These are phyloP conservation scores for Penicillium parvum DNA, from an alignment of 495 filamentous ascomycete genomes.

Conservation along the genomic window DNA sequence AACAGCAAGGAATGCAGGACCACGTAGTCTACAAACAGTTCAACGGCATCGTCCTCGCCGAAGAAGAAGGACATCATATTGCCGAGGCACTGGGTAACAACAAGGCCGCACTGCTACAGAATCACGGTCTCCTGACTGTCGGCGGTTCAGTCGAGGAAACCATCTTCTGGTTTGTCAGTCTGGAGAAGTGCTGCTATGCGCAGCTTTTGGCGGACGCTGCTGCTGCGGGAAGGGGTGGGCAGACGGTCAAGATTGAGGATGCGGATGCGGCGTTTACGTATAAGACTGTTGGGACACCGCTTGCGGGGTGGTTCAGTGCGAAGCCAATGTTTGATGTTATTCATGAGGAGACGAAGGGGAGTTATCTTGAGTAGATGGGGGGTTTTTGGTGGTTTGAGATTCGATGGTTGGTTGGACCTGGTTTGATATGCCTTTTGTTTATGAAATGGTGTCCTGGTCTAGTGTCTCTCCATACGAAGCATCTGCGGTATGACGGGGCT, in stretches of 20 bases:
- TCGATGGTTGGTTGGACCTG: too few species aligned
- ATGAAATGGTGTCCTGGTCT: too few species aligned
- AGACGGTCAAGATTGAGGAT: constrained; percentile 63
- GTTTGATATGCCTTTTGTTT: too few species aligned
- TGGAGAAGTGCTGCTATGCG: constrained; percentile 73
- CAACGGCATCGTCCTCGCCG: constrained; percentile 67
- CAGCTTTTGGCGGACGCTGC: constrained; percentile 75
- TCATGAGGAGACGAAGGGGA: constrained; percentile 57
- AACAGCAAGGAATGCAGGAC: constrained; percentile 42
- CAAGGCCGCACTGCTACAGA: constrained; percentile 68
- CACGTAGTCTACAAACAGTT: constrained; percentile 62
- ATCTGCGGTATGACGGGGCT: too few species aligned
- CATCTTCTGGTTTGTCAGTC: constrained; percentile 70
- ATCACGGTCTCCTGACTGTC: constrained; percentile 61
- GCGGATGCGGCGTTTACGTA: constrained; percentile 66
- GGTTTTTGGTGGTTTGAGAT: not conserved
- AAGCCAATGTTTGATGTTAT: constrained; percentile 73
- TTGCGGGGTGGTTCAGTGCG: constrained; percentile 66
- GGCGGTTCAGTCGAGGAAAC: constrained; percentile 54
- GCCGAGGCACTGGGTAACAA: constrained; percentile 58
- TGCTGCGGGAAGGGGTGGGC: constrained; percentile 57
- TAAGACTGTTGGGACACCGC: constrained; percentile 57
- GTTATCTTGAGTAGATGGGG: constrained; percentile 45
- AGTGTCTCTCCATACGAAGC: too few species aligned
- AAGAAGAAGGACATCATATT: constrained; percentile 66